Base-by-base conservation (phyloP, 2,329 filamentous ascomycete species). In the Clonostachys rhizophaga region DNA sequence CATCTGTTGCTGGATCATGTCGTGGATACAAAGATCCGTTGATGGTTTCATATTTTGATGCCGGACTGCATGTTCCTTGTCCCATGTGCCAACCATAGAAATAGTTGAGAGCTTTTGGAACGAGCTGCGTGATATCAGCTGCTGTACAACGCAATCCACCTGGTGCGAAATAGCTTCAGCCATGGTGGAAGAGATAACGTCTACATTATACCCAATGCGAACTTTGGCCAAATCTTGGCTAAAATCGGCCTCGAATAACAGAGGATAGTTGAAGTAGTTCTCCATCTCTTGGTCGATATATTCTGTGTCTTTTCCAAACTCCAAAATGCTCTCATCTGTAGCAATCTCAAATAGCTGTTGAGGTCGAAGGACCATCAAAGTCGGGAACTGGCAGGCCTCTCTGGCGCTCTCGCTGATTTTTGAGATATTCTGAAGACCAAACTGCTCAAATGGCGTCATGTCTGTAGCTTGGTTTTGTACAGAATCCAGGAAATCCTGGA, bases 1-100 rank as follows among this genome's bases (percentile, higher is more conserved):
- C 11, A 30, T 46, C 46, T 69, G 71, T 12, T 66, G 67, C 46
- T 68, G 62, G 43, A 43, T 33, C 13, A 43, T 33, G 10, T 13
- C 16, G 42, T 43, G 42, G 20, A 43, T 43, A 30, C 42, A 43
- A n/a, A 16, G n/a, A 16, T n/a, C 42, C 1, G 42, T 24, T 18
- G 36, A 39, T 43, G 42, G 24, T 30, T 43, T n/a, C 12, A 24
- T 18, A 30, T 30, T 24, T 18, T 24, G 16, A n/a, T 30, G 16
- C 14, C 13, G 17, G 13, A 43, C 13, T 12, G 42, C 42, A 18
- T 43, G 18, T 10, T 24, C 42, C 11, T 30, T 14, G 16, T 43
- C 42, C 42, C 42, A 43, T 14, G 24, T 10, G 6, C 24, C 42
- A 24, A 33, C 42, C 20, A 43, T n/a, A 16, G 42, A 24, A n/a